phyloP scores from a whole-genome alignment of 768 basidiomycete genomes.

The Boletus edulis region DNA sequence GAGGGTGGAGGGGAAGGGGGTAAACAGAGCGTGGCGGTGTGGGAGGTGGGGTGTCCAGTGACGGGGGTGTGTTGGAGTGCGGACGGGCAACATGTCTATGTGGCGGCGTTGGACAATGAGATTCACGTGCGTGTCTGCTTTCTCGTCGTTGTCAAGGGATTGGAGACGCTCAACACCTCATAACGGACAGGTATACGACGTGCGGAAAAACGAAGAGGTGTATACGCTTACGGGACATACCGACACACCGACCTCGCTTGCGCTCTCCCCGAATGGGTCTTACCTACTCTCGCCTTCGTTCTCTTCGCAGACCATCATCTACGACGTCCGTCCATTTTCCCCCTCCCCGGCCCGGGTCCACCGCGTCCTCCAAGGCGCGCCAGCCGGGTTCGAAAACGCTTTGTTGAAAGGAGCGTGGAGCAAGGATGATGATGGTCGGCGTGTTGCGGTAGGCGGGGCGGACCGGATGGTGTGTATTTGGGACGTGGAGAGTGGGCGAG shows the following conservation, averaged over 20 bases:
- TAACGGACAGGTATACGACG: conserved; percentile 70
- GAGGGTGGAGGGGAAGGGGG: conserved; percentile 84
- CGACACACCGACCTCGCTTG: conserved; percentile 92
- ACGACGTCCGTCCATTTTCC: conserved; percentile 94
- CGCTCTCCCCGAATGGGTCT: conserved; percentile 84
- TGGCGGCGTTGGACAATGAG: conserved; percentile 94
- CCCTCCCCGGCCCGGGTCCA: conserved; percentile 80
- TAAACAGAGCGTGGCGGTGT: conserved; percentile 75
- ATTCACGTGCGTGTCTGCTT: conserved; percentile 68
- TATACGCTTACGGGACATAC: conserved; percentile 81
- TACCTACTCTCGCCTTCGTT: conserved; percentile 90
- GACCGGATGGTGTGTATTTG: conserved; percentile 85
- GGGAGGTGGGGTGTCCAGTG: conserved; percentile 86
- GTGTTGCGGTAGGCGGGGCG: conserved; percentile 87
- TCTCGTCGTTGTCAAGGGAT: not conserved
- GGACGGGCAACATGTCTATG: conserved; percentile 85
- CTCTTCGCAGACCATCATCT: conserved; percentile 85
- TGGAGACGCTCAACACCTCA: not conserved
- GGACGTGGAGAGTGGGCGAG: conserved; percentile 77
- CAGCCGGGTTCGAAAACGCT: conserved; percentile 91
- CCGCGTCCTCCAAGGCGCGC: conserved; percentile 76
- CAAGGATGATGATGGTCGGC: conserved; percentile 74
- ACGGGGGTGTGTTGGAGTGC: conserved; percentile 91
- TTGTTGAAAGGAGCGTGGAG: conserved; percentile 88
- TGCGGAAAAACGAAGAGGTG: conserved; percentile 80